Evolutionary conservation across 352 stramenopile genomes (phyloP).

Genomic region (Globisporangium okanoganense): DNA sequence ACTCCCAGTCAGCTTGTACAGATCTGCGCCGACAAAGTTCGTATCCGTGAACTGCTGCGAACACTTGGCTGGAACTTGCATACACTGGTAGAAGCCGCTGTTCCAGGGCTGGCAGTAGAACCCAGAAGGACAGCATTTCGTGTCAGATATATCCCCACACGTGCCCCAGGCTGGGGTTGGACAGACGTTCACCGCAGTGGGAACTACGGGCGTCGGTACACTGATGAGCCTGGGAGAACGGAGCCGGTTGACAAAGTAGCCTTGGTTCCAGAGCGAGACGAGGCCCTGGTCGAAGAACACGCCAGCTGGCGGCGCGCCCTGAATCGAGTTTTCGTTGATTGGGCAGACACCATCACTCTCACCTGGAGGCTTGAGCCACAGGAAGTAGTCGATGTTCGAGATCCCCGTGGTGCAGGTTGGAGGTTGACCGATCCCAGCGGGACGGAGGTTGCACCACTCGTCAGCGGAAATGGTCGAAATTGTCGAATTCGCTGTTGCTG

Average conservation of each 20-base stretch:
- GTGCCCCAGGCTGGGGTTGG: neutral
- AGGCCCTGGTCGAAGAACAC: conserved; percentile 56
- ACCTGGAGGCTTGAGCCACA: conserved; percentile 63
- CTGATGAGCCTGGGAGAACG: neutral
- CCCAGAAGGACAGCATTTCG: conserved; percentile 31
- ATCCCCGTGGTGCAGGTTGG: conserved; percentile 42
- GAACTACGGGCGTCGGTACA: neutral
- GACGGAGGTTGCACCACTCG: conserved; percentile 67
- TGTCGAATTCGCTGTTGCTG: conserved; percentile 18
- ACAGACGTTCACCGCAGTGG: neutral
- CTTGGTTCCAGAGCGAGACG: conserved; percentile 53
- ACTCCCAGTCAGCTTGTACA: neutral
- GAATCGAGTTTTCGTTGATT: conserved; percentile 22
- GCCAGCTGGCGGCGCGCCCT: conserved; percentile 34
- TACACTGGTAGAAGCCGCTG: conserved; percentile 4
- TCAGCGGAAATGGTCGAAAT: conserved; percentile 17
- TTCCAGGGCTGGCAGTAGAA: conserved; percentile 52
- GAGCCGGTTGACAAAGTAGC: conserved; percentile 41
- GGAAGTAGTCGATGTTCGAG: conserved; percentile 54
- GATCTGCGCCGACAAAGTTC: neutral
- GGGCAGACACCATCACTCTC: conserved; percentile 56
- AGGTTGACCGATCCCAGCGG: conserved; percentile 45
- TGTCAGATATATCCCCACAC: neutral
- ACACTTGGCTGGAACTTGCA: neutral
- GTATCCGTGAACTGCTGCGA: neutral